Evolutionary conservation across 108 stramenopile genomes (phyloP).

Genomic region (Discostella pseudostelligera): DNA sequence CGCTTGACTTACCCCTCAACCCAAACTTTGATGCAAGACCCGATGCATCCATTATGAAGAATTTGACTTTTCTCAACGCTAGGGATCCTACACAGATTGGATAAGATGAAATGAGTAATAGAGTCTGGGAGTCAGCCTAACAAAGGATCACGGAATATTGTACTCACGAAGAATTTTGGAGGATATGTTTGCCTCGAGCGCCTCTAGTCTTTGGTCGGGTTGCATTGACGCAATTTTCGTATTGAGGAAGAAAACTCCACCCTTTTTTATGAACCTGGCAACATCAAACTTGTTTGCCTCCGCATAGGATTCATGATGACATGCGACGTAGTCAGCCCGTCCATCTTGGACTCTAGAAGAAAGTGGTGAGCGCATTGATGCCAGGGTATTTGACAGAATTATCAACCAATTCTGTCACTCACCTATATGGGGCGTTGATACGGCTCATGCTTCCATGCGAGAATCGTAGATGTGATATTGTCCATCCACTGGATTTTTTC

Average conservation of each 20-base stretch:
- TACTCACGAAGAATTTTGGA: slow-evolving; percentile 50
- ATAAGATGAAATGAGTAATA: not conserved
- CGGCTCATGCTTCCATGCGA: slow-evolving; percentile 11
- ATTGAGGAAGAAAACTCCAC: slow-evolving; percentile 62
- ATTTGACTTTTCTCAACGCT: slow-evolving; percentile 29
- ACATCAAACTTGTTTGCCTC: too few species aligned
- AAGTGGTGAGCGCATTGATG: too few species aligned
- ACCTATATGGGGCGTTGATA: slow-evolving; percentile 36
- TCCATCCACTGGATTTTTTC: slow-evolving; percentile 63
- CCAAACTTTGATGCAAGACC: slow-evolving; percentile 50
- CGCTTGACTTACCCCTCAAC: slow-evolving; percentile 18
- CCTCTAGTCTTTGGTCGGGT: slow-evolving; percentile 45
- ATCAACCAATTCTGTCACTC: slow-evolving; percentile 4
- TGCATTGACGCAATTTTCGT: slow-evolving; percentile 52
- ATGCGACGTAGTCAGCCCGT: too few species aligned
- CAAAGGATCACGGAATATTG: not conserved
- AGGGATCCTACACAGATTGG: slow-evolving; percentile 6
- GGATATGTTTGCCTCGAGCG: slow-evolving; percentile 54
- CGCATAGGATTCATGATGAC: too few species aligned
- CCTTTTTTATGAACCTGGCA: slow-evolving; percentile 47
- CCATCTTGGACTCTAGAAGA: too few species aligned
- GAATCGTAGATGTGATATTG: slow-evolving; percentile 56
- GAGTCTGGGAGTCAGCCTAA: not conserved
- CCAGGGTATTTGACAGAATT: too few species aligned
- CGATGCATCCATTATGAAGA: slow-evolving; percentile 61